Percentiles rank a stretch among this genome's conserved stretches.
phyloP scores from a whole-genome alignment of 2,329 filamentous ascomycete genomes.

The Penicillium sp. region DNA sequence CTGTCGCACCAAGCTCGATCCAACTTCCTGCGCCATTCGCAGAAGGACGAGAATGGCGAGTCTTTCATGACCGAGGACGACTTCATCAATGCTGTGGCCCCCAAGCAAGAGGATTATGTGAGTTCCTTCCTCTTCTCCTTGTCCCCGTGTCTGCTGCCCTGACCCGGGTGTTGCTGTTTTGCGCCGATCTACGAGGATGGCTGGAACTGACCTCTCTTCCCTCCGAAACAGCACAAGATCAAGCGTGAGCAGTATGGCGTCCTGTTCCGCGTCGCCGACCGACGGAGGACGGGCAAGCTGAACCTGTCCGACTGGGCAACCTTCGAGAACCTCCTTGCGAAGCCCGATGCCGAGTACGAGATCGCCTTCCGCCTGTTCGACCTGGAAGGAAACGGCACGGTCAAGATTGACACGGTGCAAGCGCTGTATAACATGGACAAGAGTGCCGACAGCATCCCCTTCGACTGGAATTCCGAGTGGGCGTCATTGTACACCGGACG shows the following conservation, averaged over 20 bases:
- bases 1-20: slow-evolving; percentile 75
- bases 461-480: slow-evolving; percentile 98
- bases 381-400: slow-evolving; percentile 76
- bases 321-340: slow-evolving; percentile 91
- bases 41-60: slow-evolving; percentile 77
- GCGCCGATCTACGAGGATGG: neutral
- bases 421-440: slow-evolving; percentile 86
- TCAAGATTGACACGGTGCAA: slow-evolving; percentile 89
- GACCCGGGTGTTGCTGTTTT: too few relatives aligned
- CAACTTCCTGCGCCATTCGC: slow-evolving; percentile 76
- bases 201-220: slow-evolving; percentile 23
- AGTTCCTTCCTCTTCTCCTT: slow-evolving; percentile 44
- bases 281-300: slow-evolving; percentile 72
- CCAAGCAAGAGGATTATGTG: slow-evolving; percentile 87
- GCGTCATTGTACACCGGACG: slow-evolving; percentile 90
- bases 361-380: slow-evolving; percentile 98
- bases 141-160: neutral
- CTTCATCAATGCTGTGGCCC: slow-evolving; percentile 89
- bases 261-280: slow-evolving; percentile 89
- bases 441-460: slow-evolving; percentile 80
- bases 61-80: slow-evolving; percentile 80
- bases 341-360: slow-evolving; percentile 97
- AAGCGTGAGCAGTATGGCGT: slow-evolving; percentile 93
- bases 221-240: slow-evolving; percentile 81
- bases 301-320: slow-evolving; percentile 84